These are phyloP conservation scores for Fusarium sp. DNA, from an alignment of 2,329 filamentous ascomycete genomes.

Conservation along the genomic window DNA sequence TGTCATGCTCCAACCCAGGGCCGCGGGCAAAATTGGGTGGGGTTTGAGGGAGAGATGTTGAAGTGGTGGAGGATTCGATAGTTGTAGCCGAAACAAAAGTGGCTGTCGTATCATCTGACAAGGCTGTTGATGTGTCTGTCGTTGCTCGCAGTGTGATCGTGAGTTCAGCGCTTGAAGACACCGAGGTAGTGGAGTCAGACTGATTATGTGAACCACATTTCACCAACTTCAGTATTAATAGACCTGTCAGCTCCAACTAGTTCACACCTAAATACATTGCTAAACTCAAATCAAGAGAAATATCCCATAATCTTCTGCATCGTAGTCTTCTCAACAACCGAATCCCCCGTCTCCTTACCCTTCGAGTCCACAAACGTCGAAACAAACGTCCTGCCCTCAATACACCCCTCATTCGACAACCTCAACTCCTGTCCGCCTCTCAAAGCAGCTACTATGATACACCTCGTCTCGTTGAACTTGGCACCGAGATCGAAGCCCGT, in stretches of 20 bases:
- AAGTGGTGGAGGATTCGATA: not conserved
- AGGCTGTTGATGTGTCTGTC: too few species aligned
- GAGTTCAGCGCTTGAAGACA: not conserved
- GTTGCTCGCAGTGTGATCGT: not conserved
- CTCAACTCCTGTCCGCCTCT: conserved; percentile 36
- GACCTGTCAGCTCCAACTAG: not conserved
- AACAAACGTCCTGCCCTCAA: conserved; percentile 30
- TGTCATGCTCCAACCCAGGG: too few species aligned
- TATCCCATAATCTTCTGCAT: conserved; percentile 29
- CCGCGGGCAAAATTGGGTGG: too few species aligned
- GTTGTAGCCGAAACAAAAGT: not conserved
- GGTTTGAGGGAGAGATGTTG: not conserved
- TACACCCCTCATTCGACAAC: conserved; percentile 42
- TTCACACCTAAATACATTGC: not conserved
- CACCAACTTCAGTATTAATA: too few species aligned
- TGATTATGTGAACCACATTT: too few species aligned
- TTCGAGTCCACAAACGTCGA: conserved; percentile 21
- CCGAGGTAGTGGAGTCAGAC: not conserved
- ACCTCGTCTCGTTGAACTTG: conserved; percentile 30
- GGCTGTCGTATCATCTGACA: not conserved
- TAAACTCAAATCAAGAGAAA: conserved; percentile 51
- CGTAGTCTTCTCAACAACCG: not conserved
- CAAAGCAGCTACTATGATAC: conserved; percentile 41
- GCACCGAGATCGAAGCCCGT: conserved; percentile 41
- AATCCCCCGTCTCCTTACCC: conserved; percentile 7